phyloP scores from a whole-genome alignment of 805 yeast species.

The Hanseniaspora singularis region DNA sequence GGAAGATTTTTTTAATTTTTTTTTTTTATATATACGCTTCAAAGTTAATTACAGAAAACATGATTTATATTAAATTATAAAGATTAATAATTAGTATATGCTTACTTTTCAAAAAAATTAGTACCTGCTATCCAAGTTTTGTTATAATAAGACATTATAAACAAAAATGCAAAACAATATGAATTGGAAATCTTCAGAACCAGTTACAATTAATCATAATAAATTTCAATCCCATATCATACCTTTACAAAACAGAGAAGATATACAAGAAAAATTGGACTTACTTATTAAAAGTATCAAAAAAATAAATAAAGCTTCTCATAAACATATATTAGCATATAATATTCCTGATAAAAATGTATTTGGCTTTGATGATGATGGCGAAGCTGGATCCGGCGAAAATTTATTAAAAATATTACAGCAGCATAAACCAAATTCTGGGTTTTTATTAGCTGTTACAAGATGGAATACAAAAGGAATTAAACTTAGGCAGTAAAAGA shows the following conservation, averaged over 20 bases:
- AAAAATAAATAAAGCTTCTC: constrained; percentile 46
- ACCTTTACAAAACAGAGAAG: constrained; percentile 29
- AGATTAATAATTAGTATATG: no score
- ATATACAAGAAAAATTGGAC: constrained; percentile 35
- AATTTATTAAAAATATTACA: constrained; percentile 45
- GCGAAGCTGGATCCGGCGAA: constrained; percentile 65
- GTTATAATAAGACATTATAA: constrained; percentile 19
- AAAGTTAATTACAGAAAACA: no score
- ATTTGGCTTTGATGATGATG: constrained; percentile 51
- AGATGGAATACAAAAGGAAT: constrained; percentile 10
- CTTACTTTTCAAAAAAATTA: no score
- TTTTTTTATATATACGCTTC: no score
- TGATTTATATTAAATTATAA: no score
- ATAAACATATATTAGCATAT: constrained; percentile 59
- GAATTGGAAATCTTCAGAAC: constrained; percentile 34
- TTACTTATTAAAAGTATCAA: constrained; percentile 37
- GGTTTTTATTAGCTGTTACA: constrained; percentile 5
- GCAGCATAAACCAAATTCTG: constrained; percentile 8
- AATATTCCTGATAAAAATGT: constrained; percentile 5
- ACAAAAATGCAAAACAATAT: constrained; percentile 9
- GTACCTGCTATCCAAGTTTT: no score
- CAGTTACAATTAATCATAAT: constrained; percentile 43
- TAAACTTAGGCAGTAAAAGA: constrained; percentile 15
- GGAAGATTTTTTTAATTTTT: no score
- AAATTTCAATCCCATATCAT: constrained; percentile 55